A percentile compares a stretch with the other conserved stretches of the same genome.
phyloP scores from a whole-genome alignment of 345 rosid species.

The Pistacia integerrima region DNA sequence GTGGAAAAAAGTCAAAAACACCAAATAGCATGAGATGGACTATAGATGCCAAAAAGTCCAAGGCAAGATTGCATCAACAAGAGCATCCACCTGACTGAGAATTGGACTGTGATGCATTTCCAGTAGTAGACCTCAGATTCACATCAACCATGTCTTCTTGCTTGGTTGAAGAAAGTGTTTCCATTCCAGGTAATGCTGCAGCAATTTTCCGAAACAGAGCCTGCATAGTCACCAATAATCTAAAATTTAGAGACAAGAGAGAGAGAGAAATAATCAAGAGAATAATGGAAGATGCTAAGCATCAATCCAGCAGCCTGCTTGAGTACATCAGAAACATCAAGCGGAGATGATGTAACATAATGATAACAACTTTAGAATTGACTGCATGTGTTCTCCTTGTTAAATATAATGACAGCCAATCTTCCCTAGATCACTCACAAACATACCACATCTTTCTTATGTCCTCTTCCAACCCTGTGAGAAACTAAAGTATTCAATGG shows the following conservation, averaged over 20 bases:
- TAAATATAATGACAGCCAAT: background rate
- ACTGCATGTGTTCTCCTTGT: background rate
- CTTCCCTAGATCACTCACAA: background rate
- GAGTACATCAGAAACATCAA: background rate
- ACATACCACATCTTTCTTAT: background rate
- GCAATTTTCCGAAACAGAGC: slow-evolving; percentile 88
- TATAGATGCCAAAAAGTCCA: background rate
- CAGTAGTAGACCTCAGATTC: slow-evolving; percentile 71
- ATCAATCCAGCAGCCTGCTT: background rate
- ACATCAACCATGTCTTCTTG: slow-evolving; percentile 97
- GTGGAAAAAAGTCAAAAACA: background rate
- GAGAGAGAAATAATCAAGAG: background rate
- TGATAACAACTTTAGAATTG: background rate
- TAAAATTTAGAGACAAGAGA: background rate
- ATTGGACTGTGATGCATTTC: slow-evolving; percentile 64
- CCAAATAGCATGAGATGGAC: slow-evolving; percentile 7
- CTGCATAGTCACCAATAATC: slow-evolving; percentile 28
- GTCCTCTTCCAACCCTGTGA: background rate
- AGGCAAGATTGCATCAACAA: slow-evolving; percentile 39
- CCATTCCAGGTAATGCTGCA: slow-evolving; percentile 92
- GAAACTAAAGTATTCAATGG: background rate
- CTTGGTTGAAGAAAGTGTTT: slow-evolving; percentile 84
- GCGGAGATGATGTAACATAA: background rate
- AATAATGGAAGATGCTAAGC: background rate
- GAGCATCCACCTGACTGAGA: slow-evolving; percentile 81